These are phyloP conservation scores for Cordyceps fumosorosea DNA, from an alignment of 2,329 filamentous ascomycete genomes.

Conservation along the genomic window DNA sequence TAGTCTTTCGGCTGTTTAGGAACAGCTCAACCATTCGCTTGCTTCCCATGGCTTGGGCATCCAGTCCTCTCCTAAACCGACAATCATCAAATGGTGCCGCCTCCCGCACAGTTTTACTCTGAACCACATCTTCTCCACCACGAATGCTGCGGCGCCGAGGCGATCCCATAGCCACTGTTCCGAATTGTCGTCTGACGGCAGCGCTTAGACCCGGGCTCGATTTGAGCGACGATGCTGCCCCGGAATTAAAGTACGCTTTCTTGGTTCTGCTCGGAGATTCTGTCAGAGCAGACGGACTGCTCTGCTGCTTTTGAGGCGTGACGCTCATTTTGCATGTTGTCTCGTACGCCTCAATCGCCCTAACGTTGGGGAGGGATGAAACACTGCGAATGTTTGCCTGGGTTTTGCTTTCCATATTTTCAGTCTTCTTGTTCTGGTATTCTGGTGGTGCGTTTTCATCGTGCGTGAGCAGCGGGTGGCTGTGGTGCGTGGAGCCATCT, in stretches of 20 bases:
- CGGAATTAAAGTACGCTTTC: conserved; percentile 15
- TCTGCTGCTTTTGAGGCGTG: neutral
- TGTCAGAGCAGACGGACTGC: conserved; percentile 13
- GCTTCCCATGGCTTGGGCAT: conserved; percentile 35
- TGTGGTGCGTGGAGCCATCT: neutral
- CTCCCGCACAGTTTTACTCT: neutral
- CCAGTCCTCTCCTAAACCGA: conserved; percentile 16
- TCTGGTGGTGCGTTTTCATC: conserved; percentile 8
- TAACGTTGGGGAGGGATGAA: conserved; percentile 21
- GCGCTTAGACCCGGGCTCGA: conserved; percentile 24
- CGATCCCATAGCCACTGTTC: conserved; percentile 9
- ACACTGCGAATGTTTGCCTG: conserved; percentile 14
- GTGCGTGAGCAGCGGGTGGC: neutral
- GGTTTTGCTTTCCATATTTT: neutral
- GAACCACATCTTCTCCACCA: neutral
- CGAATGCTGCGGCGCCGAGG: conserved; percentile 8
- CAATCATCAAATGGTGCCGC: conserved; percentile 12
- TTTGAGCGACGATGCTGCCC: conserved; percentile 20
- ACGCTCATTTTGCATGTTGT: neutral
- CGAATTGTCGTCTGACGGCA: conserved; percentile 15
- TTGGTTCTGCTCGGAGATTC: conserved; percentile 1
- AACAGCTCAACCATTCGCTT: conserved; percentile 50
- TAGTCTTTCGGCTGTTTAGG: conserved; percentile 40
- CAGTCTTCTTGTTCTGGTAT: neutral
- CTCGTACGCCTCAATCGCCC: neutral